Evolutionary conservation across 495 filamentous ascomycete genomes (phyloP).

Genomic region (Sordaria brevicollis): DNA sequence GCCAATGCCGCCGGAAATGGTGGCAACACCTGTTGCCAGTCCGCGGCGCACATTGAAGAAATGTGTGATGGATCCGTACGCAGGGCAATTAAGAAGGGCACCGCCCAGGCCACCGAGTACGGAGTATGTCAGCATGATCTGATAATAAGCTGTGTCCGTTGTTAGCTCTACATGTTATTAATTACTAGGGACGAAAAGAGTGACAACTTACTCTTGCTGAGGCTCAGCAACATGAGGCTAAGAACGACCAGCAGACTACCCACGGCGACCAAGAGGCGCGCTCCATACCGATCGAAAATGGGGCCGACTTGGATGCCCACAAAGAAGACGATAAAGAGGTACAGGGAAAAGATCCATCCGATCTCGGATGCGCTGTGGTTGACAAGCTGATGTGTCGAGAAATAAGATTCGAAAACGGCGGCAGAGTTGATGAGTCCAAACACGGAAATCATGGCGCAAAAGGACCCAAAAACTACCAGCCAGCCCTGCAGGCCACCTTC

Average conservation of each 20-base stretch:
- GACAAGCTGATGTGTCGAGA: constrained; percentile 47
- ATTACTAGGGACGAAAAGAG: neutral
- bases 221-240: constrained; percentile 46
- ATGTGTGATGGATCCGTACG: constrained; percentile 51
- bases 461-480: constrained; percentile 52
- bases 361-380: constrained; percentile 44
- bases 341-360: constrained; percentile 55
- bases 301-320: constrained; percentile 56
- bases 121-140: constrained; percentile 53
- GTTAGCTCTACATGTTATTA: constrained; percentile 1
- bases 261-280: constrained; percentile 39
- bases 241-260: constrained; percentile 42
- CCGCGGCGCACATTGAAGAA: constrained; percentile 53
- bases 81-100: constrained; percentile 49
- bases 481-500: constrained; percentile 52
- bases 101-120: constrained; percentile 46
- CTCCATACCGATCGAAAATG: constrained; percentile 54
- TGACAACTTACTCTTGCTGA: constrained; percentile 26
- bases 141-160: constrained; percentile 42
- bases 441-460: constrained; percentile 50
- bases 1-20: constrained; percentile 48
- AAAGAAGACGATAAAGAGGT: constrained; percentile 54
- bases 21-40: constrained; percentile 54
- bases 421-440: constrained; percentile 56
- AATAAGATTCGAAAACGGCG: constrained; percentile 54